Conservation (phyloP, 352 stramenopile species). For the Phytophthora pistaciae region DNA sequence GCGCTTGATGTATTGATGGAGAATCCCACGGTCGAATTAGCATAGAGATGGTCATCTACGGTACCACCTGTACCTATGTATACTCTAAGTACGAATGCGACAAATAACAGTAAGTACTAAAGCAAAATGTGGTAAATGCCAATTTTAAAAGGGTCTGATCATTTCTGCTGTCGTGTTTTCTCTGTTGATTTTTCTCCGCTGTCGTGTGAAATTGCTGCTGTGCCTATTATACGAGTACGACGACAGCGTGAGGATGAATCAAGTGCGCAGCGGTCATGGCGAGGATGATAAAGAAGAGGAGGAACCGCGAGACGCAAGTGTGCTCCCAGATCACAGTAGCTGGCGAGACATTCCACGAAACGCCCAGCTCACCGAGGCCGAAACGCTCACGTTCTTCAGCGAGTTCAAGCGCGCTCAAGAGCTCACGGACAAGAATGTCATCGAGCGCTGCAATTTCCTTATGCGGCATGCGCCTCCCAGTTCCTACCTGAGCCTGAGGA, state of each 20-base stretch:
- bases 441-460: neutral
- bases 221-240: neutral
- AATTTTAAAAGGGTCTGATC: too few species aligned
- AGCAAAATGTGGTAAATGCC: too few species aligned
- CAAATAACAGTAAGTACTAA: too few species aligned
- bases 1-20: conserved; percentile 12
- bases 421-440: neutral
- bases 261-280: neutral
- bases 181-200: too few species aligned
- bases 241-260: neutral
- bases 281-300: neutral
- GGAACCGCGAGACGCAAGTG: neutral
- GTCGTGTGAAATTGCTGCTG: too few species aligned
- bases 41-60: conserved; percentile 19
- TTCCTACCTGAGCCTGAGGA: neutral
- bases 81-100: neutral
- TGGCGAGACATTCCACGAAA: conserved; percentile 8
- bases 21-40: conserved; percentile 18
- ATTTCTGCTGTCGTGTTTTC: too few species aligned
- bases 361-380: conserved; percentile 6
- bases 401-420: conserved; percentile 1
- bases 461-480: neutral
- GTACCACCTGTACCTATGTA: conserved; percentile 7
- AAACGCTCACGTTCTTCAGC: neutral
- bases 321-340: neutral